Evolutionary conservation across 2,329 filamentous ascomycete genomes (phyloP), one percentile per base, ranked within the genome.

Genomic region (Celoporthe dispersa): DNA sequence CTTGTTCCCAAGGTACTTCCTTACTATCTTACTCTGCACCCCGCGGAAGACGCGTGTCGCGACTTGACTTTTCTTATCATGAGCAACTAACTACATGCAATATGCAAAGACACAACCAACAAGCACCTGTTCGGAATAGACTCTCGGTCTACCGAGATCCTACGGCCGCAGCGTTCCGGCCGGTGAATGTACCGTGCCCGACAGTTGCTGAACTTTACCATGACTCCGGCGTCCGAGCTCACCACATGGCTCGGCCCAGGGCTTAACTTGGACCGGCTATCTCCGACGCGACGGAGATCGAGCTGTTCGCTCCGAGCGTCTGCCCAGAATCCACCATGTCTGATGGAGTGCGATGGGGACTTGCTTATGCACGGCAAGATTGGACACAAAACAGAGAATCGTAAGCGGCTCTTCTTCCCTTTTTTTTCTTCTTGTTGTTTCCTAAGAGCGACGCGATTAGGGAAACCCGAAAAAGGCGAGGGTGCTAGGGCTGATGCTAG

Each of bases 271-370:
- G 57, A 7, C 57, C 31, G 31, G 33, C 19, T 60, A 60, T 60
- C 31, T 60, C 57, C 33, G 57, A 60, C n/a, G 33, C 57, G 57
- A 35, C 57, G 57, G 57, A 60, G 31, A 60, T 60, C 57, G 57
- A 60, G 57, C 57, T 60, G 53, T 8, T 33, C 22, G 53, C 33
- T 57, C 28, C 53, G 53, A 31, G 53, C n/a, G 19, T 37, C 57
- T 60, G 33, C 19, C 53, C 25, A 57, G 28, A 57, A 57, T 57
- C 53, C 53, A 31, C 53, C 28, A 57, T 12, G 4, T 19, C 25
- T 7, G 53, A 31, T 57, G 28, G 53, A 57, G 25, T 31, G 28
- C 53, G 53, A 31, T 31, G 25, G 28, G 33, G 16, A 37, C 22
- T 33, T n/a, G 31, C 33, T 55, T 25, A 25, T 25, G 48, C 51